These are phyloP conservation scores for Candida glaebosa DNA, from an alignment of 805 yeast genomes.

Conservation along the genomic window DNA sequence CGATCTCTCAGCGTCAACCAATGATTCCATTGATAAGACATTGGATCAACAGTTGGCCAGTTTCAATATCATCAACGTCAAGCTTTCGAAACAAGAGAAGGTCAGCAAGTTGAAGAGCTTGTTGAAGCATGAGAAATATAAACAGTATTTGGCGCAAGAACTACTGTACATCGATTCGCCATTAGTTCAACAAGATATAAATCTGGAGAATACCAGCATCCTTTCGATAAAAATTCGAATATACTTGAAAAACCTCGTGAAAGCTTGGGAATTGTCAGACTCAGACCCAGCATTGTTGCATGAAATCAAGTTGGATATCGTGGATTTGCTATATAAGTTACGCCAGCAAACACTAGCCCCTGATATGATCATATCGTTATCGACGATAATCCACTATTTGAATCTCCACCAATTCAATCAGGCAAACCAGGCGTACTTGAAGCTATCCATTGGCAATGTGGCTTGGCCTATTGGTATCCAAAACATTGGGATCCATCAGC, in stretches of 20 bases:
- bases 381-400: constrained; percentile 57
- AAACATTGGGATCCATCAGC: constrained; percentile 73
- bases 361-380: constrained; percentile 50
- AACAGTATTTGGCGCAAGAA: constrained; percentile 9
- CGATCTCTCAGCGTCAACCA: too few species aligned
- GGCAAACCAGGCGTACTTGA: constrained; percentile 69
- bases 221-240: constrained; percentile 41
- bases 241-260: constrained; percentile 44
- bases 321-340: constrained; percentile 44
- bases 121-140: constrained; percentile 11
- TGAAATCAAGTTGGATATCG: constrained; percentile 46
- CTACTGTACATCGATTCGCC: constrained; percentile 8
- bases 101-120: constrained; percentile 8
- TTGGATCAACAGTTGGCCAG: constrained; percentile 8
- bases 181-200: constrained; percentile 6
- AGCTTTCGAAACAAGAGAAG: constrained; percentile 15
- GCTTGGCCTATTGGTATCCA: constrained; percentile 92
- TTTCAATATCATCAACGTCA: constrained; percentile 6
- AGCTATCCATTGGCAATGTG: constrained; percentile 78
- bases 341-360: constrained; percentile 35
- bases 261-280: constrained; percentile 36
- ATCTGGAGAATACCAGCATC: constrained; percentile 16
- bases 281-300: constrained; percentile 13
- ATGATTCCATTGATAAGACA: background rate
- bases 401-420: constrained; percentile 48